These are phyloP conservation scores for Melanopsichium pennsylvanicum DNA, from an alignment of 1,284 basidiomycete genomes.

Conservation along the genomic window DNA sequence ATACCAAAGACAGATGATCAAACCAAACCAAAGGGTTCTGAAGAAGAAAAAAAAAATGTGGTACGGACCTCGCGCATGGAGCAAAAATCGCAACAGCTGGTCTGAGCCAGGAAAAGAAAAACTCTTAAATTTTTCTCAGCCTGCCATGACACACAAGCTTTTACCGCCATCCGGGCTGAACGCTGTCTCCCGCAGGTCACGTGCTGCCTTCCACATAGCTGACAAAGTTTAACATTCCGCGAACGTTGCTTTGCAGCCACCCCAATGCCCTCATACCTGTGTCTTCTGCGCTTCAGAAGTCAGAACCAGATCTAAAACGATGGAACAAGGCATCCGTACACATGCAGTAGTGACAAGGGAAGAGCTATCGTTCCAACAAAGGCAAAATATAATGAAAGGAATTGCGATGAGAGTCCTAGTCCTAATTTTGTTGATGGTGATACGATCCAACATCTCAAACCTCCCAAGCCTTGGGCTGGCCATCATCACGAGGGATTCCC, in stretches of 20 bases:
- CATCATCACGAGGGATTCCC: constrained; percentile 57
- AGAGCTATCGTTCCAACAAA: background rate
- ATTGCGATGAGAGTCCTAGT: too few species aligned
- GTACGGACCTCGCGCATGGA: background rate
- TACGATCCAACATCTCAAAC: constrained; percentile 28
- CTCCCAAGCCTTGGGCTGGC: constrained; percentile 64
- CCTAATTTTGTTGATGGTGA: too few species aligned
- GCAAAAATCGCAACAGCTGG: too few species aligned
- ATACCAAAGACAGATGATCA: too few species aligned
- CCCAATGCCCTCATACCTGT: too few species aligned
- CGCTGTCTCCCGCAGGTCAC: background rate
- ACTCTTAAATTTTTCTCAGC: constrained; percentile 36
- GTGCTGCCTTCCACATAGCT: background rate
- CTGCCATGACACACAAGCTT: background rate
- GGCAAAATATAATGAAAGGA: background rate
- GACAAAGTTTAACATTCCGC: background rate
- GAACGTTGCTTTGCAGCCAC: too few species aligned
- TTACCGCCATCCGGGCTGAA: constrained; percentile 28
- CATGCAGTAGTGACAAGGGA: background rate
- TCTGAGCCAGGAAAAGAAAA: constrained; percentile 24
- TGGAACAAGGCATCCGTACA: too few species aligned
- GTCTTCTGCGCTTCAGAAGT: too few species aligned
- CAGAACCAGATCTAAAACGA: too few species aligned
- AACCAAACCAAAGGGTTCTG: background rate
- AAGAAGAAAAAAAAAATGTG: background rate